Conservation (phyloP, 2,329 filamentous ascomycete species). For the Zasmidium angulare region DNA sequence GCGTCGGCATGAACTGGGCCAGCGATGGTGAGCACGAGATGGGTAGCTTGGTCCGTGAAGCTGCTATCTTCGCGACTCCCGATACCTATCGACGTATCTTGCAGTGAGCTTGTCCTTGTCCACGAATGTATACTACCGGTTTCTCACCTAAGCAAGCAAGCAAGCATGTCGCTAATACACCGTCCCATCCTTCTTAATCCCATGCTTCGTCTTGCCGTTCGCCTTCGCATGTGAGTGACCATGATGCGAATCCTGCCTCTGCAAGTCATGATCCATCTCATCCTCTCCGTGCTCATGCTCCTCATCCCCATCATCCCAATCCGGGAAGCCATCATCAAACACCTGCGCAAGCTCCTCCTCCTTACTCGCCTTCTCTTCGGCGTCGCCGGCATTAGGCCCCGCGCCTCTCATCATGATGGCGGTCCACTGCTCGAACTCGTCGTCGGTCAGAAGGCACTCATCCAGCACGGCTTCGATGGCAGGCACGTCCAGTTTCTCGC, state of each 20-base stretch:
- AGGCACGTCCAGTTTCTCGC: slow-evolving; percentile 59
- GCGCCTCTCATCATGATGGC: slow-evolving; percentile 29
- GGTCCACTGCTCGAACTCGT: slow-evolving; percentile 51
- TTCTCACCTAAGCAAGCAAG: background rate
- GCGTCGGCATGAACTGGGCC: background rate
- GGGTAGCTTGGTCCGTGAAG: background rate
- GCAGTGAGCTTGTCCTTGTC: background rate
- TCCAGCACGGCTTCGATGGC: slow-evolving; percentile 58
- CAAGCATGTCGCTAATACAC: slow-evolving; percentile 40
- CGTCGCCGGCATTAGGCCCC: slow-evolving; percentile 17
- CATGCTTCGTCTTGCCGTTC: slow-evolving; percentile 20
- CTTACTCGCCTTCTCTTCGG: slow-evolving; percentile 25
- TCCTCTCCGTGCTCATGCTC: slow-evolving; percentile 21
- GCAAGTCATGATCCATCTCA: slow-evolving; percentile 24
- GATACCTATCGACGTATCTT: background rate
- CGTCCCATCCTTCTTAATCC: slow-evolving; percentile 22
- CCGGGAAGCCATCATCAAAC: slow-evolving; percentile 33
- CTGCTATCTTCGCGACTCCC: background rate
- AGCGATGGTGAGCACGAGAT: background rate
- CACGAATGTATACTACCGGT: background rate
- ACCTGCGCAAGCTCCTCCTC: slow-evolving; percentile 46
- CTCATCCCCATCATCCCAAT: slow-evolving; percentile 26
- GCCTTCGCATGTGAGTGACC: slow-evolving; percentile 10
- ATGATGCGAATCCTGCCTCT: slow-evolving; percentile 21
- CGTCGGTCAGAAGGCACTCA: slow-evolving; percentile 60